phyloP scores from a whole-genome alignment of 2,329 filamentous ascomycete species.

The Botrytis sinoallii region DNA sequence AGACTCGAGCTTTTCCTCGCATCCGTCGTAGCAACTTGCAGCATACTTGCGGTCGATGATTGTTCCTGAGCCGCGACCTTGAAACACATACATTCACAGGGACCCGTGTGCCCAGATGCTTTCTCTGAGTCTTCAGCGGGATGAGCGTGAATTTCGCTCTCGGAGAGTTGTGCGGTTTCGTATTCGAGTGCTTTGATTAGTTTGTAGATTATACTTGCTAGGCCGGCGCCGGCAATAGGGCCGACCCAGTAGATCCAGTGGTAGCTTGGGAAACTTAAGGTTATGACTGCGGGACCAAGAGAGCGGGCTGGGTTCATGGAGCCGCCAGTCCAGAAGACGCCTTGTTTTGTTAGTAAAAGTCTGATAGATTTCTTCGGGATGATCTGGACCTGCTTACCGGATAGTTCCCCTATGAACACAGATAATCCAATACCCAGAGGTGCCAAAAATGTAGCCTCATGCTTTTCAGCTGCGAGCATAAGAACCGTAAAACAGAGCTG shows the following conservation, averaged over 20 bases:
- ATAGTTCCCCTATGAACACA: constrained; percentile 46
- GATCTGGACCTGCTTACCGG: constrained; percentile 21
- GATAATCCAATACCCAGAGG: constrained; percentile 47
- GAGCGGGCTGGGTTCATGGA: constrained; percentile 48
- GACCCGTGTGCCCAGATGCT: constrained; percentile 11
- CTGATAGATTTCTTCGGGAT: neutral
- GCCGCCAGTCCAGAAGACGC: constrained; percentile 48
- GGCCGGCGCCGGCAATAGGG: constrained; percentile 47
- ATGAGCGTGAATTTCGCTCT: neutral
- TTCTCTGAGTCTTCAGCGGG: constrained; percentile 9
- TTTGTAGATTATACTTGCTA: constrained; percentile 51
- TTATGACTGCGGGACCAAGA: constrained; percentile 47
- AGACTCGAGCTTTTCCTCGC: constrained; percentile 9
- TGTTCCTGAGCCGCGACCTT: constrained; percentile 7
- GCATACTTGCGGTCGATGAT: neutral
- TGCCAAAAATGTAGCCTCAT: constrained; percentile 47
- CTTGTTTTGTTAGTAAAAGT: constrained; percentile 25
- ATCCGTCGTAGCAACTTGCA: neutral
- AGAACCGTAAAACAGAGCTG: constrained; percentile 50
- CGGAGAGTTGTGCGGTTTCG: constrained; percentile 37
- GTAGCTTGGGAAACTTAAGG: constrained; percentile 41
- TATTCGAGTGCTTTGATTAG: constrained; percentile 52
- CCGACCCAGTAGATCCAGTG: constrained; percentile 52
- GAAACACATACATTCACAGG: constrained; percentile 20
- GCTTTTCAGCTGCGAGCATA: constrained; percentile 52